Evolutionary conservation across 306 rosid genomes (phyloP), one percentile per base, ranked within the genome.

Genomic region (Cajanus cajan): DNA sequence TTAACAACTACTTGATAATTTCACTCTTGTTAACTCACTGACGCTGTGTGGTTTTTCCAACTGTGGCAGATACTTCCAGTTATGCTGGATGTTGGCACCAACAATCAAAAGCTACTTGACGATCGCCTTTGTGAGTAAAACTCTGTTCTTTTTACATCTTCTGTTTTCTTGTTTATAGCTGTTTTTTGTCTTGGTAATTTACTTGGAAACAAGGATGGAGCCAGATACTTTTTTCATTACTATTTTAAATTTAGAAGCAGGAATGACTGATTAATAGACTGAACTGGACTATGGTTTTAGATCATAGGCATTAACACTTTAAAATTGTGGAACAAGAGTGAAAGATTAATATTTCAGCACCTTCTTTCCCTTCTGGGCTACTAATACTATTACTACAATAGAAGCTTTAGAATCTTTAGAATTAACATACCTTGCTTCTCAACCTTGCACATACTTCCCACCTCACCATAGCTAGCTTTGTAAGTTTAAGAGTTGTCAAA

Each of bases 51-150:
- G 79, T 61, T 47, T 90, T 73, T 68, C 62, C 22, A 44, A 80
- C 68, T 62, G 54, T 59, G n/a, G n/a, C 93, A 96, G 99, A 89
- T 90, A 86, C 99, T 96, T 74, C 99, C 99, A 4, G 92, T 96
- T 55, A 96, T 96, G 99, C 89, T 96, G 0, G 99, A 96, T 82
- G 91, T 96, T 85, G 99, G 99, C 66, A 96, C 99, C 58, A 96
- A 96, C 88, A 96, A 96, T 74, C 89, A 90, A 84, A 93, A 74
- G 91, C 88, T 96, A 81, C 98, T 96, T 78, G 89, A 91, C 61
- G 97, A 96, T 39, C 91, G 86, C 63, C 98, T 96, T 74, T 96
- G 99, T 96, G 77, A 93, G 98, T 87, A 79, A 71, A 83, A 81
- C n/a, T 28, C 19, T 50, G 13, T 79, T 67, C 75, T 69, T 28